Percentiles rank a stretch among this genome's conserved stretches.
Evolutionary conservation across 768 basidiomycete genomes (phyloP).

Genomic region (Tephrocybe rancida): DNA sequence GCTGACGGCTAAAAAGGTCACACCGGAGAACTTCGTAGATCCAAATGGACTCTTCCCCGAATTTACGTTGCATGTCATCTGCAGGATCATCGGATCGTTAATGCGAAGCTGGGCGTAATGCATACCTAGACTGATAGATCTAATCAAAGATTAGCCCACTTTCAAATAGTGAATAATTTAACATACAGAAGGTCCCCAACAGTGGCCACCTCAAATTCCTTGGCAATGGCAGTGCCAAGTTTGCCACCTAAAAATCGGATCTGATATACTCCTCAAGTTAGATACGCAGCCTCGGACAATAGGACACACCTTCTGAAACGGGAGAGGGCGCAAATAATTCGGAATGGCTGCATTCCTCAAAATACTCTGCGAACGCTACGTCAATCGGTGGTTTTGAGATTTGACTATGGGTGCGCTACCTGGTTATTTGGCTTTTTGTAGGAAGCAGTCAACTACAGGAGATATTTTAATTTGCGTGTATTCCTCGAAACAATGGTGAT

Average conservation of each 20-base stretch:
- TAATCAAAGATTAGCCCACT: slow-evolving; percentile 22
- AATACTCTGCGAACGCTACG: slow-evolving; percentile 58
- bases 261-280: slow-evolving; percentile 46
- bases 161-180: background rate
- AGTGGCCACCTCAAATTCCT: slow-evolving; percentile 86
- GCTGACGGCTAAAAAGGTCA: slow-evolving; percentile 17
- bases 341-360: slow-evolving; percentile 84
- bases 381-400: slow-evolving; percentile 2
- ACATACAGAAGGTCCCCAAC: slow-evolving; percentile 90
- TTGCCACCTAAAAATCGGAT: slow-evolving; percentile 97
- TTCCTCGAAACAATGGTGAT: background rate
- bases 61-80: slow-evolving; percentile 82
- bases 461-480: slow-evolving; percentile 5
- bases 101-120: background rate
- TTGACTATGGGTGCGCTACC: slow-evolving; percentile 37
- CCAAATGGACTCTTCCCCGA: slow-evolving; percentile 87
- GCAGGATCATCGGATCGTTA: slow-evolving; percentile 12
- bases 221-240: slow-evolving; percentile 83
- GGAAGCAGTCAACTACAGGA: slow-evolving; percentile 77
- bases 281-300: too few species aligned
- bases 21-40: slow-evolving; percentile 89
- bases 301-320: slow-evolving; percentile 82
- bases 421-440: slow-evolving; percentile 91
- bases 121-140: slow-evolving; percentile 61
- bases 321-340: slow-evolving; percentile 77